Percentiles rank a stretch among this genome's conserved stretches.
These are phyloP conservation scores for Grosmannia serpens DNA, from an alignment of 2,329 filamentous ascomycete genomes.

Conservation along the genomic window DNA sequence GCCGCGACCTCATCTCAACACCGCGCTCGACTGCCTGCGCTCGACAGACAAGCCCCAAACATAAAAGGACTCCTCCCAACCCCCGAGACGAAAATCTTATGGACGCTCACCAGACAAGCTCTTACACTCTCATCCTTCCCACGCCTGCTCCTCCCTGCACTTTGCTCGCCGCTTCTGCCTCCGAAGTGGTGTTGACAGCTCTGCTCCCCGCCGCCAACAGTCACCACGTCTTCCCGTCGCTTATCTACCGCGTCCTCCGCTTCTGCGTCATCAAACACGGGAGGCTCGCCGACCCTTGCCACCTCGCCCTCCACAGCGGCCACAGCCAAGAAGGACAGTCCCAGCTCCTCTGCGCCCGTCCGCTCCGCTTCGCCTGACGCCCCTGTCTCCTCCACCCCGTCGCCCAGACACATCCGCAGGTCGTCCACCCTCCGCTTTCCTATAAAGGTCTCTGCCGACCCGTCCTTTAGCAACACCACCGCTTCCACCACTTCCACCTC, in stretches of 20 bases:
- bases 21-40: not conserved
- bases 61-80: not conserved
- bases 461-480: constrained; percentile 2
- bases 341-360: not conserved
- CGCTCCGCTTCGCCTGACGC: not conserved
- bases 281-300: constrained; percentile 5
- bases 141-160: not conserved
- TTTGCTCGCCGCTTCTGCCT: not conserved
- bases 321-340: not conserved
- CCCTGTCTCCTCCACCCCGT: not conserved
- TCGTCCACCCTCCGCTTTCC: constrained; percentile 12
- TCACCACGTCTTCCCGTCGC: constrained; percentile 13
- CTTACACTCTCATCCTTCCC: not conserved
- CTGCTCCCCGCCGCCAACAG: not conserved
- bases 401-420: constrained; percentile 8
- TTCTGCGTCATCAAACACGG: constrained; percentile 4
- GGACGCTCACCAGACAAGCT: not conserved
- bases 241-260: constrained; percentile 10
- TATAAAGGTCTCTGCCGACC: constrained; percentile 10
- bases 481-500: not conserved
- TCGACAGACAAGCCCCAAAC: not conserved
- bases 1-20: not conserved
- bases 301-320: not conserved
- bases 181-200: not conserved
- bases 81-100: not conserved